Evolutionary conservation across 2,329 filamentous ascomycete species (phyloP).

Genomic region (Pezicula rhizophila): DNA sequence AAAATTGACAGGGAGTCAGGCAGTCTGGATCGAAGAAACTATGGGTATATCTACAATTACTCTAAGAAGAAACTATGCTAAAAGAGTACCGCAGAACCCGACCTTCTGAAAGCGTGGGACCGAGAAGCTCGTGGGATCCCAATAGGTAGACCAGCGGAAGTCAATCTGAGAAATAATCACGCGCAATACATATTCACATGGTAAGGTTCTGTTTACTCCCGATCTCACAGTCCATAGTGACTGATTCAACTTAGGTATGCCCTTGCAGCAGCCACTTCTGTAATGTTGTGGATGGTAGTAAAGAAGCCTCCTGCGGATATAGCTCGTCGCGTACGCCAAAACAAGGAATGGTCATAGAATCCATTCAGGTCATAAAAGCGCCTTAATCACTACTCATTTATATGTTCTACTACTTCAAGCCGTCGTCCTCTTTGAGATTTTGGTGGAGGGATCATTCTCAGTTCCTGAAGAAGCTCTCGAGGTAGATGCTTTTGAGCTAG

Average conservation of each 20-base stretch:
- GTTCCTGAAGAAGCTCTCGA: constrained; percentile 73
- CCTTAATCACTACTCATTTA: constrained; percentile 33
- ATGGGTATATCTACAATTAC: constrained; percentile 57
- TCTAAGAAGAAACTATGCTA: constrained; percentile 5
- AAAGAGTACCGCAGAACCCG: constrained; percentile 53
- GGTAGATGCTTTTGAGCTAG: constrained; percentile 80
- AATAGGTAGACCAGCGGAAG: constrained; percentile 80
- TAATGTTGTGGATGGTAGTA: constrained; percentile 96
- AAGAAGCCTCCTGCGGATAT: constrained; percentile 76
- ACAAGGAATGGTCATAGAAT: constrained; percentile 61
- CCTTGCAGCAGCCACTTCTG: constrained; percentile 72
- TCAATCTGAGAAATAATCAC: constrained; percentile 94
- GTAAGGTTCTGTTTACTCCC: constrained; percentile 45
- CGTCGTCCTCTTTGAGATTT: constrained; percentile 36
- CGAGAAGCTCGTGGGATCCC: constrained; percentile 77
- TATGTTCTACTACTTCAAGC: constrained; percentile 33
- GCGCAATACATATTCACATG: constrained; percentile 98
- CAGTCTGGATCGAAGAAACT: constrained; percentile 93
- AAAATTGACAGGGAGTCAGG: constrained; percentile 68
- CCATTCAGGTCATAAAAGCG: constrained; percentile 9
- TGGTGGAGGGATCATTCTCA: constrained; percentile 61
- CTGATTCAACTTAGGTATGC: constrained; percentile 61
- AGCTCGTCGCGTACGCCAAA: constrained; percentile 68
- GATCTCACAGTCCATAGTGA: neutral
- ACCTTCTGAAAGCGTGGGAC: constrained; percentile 69